Evolutionary conservation across 2,329 filamentous ascomycete genomes (phyloP).

Genomic region (Penicillium hesseltinei): DNA sequence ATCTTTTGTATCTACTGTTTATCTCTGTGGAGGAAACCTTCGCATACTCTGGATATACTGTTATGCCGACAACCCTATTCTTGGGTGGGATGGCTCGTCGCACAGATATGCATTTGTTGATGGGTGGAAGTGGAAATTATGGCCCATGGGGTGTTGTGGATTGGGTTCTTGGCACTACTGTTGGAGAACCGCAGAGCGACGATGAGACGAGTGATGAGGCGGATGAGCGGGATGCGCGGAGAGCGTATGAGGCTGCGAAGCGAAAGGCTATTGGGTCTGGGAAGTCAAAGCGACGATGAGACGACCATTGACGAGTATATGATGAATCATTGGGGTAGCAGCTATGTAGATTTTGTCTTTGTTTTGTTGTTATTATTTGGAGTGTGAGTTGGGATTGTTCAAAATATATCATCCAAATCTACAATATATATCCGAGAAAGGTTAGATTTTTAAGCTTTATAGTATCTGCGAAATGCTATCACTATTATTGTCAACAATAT

Average conservation of each 20-base stretch:
- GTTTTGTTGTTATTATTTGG: not conserved
- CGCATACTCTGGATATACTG: constrained; percentile 59
- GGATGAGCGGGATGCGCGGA: constrained; percentile 31
- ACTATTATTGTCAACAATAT: not conserved
- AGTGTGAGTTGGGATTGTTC: not conserved
- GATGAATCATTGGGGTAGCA: not conserved
- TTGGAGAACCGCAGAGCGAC: constrained; percentile 44
- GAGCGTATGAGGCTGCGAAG: constrained; percentile 32
- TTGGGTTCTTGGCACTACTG: constrained; percentile 43
- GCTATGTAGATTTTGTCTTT: not conserved
- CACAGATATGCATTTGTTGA: constrained; percentile 55
- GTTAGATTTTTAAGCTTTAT: not conserved
- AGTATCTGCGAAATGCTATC: no score
- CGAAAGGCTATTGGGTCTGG: constrained; percentile 25
- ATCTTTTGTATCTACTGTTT: constrained; percentile 53
- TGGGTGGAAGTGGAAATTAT: constrained; percentile 46
- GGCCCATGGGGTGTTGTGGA: constrained; percentile 48
- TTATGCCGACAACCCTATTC: constrained; percentile 58
- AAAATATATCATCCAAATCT: not conserved
- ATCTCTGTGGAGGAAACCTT: constrained; percentile 61
- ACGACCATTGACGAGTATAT: not conserved
- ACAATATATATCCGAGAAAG: not conserved
- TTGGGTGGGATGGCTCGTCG: constrained; percentile 58
- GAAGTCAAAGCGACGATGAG: constrained; percentile 6
- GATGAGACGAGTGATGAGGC: constrained; percentile 49